phyloP scores from a whole-genome alignment of 768 basidiomycete species.

The Pleurotus salmoneostramineus region DNA sequence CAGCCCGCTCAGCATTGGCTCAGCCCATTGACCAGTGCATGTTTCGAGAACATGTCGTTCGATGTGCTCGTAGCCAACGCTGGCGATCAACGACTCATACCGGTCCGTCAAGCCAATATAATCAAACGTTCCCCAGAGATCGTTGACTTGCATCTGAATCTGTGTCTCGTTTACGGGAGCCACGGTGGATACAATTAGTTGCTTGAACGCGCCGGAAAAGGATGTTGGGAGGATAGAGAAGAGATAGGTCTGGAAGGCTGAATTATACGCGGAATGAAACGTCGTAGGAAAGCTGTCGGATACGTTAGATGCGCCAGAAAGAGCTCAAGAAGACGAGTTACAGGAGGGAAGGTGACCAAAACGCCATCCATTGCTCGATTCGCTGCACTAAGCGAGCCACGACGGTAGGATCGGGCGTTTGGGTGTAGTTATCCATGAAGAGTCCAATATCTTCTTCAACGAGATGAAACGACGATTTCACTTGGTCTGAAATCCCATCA shows the following conservation, averaged over 20 bases:
- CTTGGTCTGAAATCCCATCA: conserved; percentile 42
- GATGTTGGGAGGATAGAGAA: conserved; percentile 68
- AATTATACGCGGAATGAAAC: conserved; percentile 56
- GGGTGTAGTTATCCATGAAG: conserved; percentile 57
- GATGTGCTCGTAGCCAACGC: conserved; percentile 84
- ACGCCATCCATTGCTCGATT: conserved; percentile 67
- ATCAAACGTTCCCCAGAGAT: conserved; percentile 61
- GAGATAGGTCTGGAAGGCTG: conserved; percentile 70
- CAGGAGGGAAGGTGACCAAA: conserved; percentile 72
- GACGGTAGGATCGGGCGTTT: conserved; percentile 9
- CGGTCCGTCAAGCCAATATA: conserved; percentile 74
- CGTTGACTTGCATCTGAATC: conserved; percentile 10
- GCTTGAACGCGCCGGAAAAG: conserved; percentile 67
- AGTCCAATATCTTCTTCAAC: conserved; percentile 56
- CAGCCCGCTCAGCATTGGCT: conserved; percentile 55
- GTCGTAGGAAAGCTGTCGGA: conserved; percentile 53
- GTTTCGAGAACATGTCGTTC: conserved; percentile 65
- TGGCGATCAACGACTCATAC: conserved; percentile 79
- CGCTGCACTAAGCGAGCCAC: conserved; percentile 54
- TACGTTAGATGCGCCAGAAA: background rate
- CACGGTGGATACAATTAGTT: conserved; percentile 59
- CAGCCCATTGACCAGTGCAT: conserved; percentile 69
- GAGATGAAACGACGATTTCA: conserved; percentile 55
- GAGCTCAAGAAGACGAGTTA: conserved; percentile 25
- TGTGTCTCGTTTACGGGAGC: conserved; percentile 23